Evolutionary conservation across 768 basidiomycete genomes (phyloP).

Genomic region (Pulveroboletus sp.): DNA sequence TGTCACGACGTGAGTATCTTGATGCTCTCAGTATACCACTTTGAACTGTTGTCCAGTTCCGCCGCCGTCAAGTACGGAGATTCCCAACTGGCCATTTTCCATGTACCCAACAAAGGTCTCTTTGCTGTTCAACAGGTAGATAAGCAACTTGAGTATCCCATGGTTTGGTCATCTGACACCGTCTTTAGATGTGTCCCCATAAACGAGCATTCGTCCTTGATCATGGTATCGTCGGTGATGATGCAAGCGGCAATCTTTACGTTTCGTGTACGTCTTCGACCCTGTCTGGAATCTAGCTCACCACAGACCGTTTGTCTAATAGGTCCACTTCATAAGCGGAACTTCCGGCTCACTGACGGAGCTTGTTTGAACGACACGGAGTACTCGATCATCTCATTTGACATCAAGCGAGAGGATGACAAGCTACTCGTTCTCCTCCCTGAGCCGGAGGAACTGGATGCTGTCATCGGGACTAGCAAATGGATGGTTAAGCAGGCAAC

Average conservation of each 20-base stretch:
- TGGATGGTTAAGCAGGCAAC: slow-evolving; percentile 61
- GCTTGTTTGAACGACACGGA: slow-evolving; percentile 57
- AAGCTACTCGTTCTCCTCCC: slow-evolving; percentile 54
- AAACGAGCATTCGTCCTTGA: slow-evolving; percentile 68
- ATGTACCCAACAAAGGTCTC: slow-evolving; percentile 54
- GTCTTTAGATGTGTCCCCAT: slow-evolving; percentile 42
- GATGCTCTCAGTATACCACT: not conserved
- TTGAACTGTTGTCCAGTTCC: slow-evolving; percentile 24
- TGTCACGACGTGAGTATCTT: slow-evolving; percentile 43
- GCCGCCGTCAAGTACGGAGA: slow-evolving; percentile 61
- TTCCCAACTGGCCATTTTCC: slow-evolving; percentile 67
- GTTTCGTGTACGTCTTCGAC: slow-evolving; percentile 41
- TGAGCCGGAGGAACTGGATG: slow-evolving; percentile 49
- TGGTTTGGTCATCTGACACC: not conserved
- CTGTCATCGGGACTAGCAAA: slow-evolving; percentile 58
- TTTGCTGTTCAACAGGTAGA: slow-evolving; percentile 70
- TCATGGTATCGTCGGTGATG: slow-evolving; percentile 68
- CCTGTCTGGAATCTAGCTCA: not conserved
- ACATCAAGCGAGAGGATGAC: slow-evolving; percentile 45
- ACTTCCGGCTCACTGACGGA: slow-evolving; percentile 56
- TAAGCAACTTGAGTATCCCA: not conserved
- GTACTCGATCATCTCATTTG: slow-evolving; percentile 61
- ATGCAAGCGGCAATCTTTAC: slow-evolving; percentile 49
- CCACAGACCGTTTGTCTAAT: slow-evolving; percentile 5
- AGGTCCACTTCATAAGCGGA: slow-evolving; percentile 66